Base-by-base conservation (phyloP, 148 eudicot species). In the Fagopyrum tataricum region DNA sequence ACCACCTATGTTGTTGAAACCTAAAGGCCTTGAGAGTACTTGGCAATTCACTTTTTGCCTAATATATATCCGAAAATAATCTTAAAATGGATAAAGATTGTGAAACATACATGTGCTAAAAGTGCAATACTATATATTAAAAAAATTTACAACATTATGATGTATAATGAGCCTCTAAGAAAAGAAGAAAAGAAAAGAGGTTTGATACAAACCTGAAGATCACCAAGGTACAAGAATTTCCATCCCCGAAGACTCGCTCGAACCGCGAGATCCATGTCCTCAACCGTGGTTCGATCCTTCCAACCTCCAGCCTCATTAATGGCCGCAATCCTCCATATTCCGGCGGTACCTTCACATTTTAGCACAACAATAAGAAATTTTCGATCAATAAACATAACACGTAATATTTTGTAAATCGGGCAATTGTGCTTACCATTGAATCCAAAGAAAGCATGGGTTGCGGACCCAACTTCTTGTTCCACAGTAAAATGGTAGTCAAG, bases 211-310 rank as follows among this genome's bases (percentile, higher is more conserved):
- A 93, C 98, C 88, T 93, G 97, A 37, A 93, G 91, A 74, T 93
- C 98, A 23, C 98, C 98, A 42, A 93, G 87, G 76, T 93, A 93
- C 14, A 93, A 78, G 76, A 91, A 93, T 62, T 93, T 89, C 98
- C 98, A 93, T 7, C 98, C 98, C n/a, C 83, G 79, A 42, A 93
- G 98, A 80, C 98, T 86, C 73, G 97, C 95, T 51, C 98, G 77
- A 56, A 93, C 97, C 8, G 98, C 98, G 59, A 93, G 91, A 79
- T 93, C 98, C 98, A 93, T 93, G 74, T 93, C 98, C 79, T 93
- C 97, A 0, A 93, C 98, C 0, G 98, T 93, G 18, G 98, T 93
- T 52, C 98, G 71, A 75, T 93, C 98, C 69, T 93, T 93, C 98
- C 98, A 93, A 18, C 98, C 98, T 15, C 98, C 98, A 1, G 98